Percentiles rank a stretch among this genome's conserved stretches.
Conservation (phyloP, 768 basidiomycete species). For the Psilocybe cubensis region DNA sequence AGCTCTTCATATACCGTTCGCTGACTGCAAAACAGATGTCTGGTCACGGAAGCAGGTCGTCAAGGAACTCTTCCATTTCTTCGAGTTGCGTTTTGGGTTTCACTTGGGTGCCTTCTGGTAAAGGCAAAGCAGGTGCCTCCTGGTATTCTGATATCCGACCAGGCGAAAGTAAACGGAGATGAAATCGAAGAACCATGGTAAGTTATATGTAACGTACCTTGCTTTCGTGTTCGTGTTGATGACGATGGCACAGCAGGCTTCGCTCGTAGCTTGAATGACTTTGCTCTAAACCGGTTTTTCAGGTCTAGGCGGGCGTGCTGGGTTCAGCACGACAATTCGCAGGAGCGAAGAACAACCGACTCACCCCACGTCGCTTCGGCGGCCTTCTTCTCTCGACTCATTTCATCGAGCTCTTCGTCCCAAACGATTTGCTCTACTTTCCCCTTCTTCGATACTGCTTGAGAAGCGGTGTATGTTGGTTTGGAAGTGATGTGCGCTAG, state of each 20-base stretch:
- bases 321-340: not conserved
- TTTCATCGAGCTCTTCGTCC: constrained; percentile 65
- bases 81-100: constrained; percentile 47
- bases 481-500: constrained; percentile 55
- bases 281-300: constrained; percentile 60
- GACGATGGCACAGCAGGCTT: constrained; percentile 30
- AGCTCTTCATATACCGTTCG: no score
- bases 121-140: constrained; percentile 61
- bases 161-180: no score
- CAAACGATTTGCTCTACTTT: constrained; percentile 67
- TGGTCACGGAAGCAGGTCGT: constrained; percentile 52
- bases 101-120: constrained; percentile 25
- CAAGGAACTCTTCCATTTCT: constrained; percentile 74
- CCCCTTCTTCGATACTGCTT: constrained; percentile 55
- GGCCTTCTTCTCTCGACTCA: constrained; percentile 70
- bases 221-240: constrained; percentile 36
- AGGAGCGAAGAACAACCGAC: constrained; percentile 10
- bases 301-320: constrained; percentile 43
- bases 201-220: constrained; percentile 32
- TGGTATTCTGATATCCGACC: constrained; percentile 20
- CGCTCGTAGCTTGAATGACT: constrained; percentile 48
- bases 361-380: constrained; percentile 80
- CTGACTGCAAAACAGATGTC: no score
- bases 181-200: no score
- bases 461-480: constrained; percentile 11